phyloP scores from a whole-genome alignment of 169 alveolate species.

The Hepatocystis sp. region DNA sequence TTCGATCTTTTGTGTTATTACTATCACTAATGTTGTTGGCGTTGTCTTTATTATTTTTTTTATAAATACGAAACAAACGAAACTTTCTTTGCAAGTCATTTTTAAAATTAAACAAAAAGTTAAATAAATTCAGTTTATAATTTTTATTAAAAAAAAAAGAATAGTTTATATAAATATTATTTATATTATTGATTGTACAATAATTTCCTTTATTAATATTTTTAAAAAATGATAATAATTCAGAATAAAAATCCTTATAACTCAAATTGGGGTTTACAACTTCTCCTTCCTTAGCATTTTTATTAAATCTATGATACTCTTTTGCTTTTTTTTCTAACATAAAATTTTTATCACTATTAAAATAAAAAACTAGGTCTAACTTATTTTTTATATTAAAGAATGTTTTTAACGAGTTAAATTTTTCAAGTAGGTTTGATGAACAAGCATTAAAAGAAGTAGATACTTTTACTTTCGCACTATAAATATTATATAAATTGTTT shows the following conservation, averaged over 20 bases:
- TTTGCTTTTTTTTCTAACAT: background rate
- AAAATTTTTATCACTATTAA: constrained; percentile 29
- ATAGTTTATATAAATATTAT: constrained; percentile 39
- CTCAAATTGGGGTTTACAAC: background rate
- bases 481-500: constrained; percentile 38
- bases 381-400: constrained; percentile 60
- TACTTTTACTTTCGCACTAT: constrained; percentile 32
- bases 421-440: constrained; percentile 34
- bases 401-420: constrained; percentile 25
- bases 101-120: constrained; percentile 2
- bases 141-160: constrained; percentile 43
- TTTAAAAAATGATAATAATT: constrained; percentile 32
- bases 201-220: constrained; percentile 11
- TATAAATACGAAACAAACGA: too few relatives aligned
- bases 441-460: constrained; percentile 41
- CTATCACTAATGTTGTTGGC: background rate
- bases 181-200: constrained; percentile 9
- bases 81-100: too few relatives aligned
- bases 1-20: background rate
- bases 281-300: background rate
- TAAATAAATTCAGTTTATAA: constrained; percentile 29
- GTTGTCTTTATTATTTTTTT: too few relatives aligned
- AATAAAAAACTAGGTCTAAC: constrained; percentile 36
- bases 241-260: background rate
- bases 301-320: background rate